Evolutionary conservation across 176 grass and related monocot species (phyloP).

Genomic region (Phyllostachys edulis): DNA sequence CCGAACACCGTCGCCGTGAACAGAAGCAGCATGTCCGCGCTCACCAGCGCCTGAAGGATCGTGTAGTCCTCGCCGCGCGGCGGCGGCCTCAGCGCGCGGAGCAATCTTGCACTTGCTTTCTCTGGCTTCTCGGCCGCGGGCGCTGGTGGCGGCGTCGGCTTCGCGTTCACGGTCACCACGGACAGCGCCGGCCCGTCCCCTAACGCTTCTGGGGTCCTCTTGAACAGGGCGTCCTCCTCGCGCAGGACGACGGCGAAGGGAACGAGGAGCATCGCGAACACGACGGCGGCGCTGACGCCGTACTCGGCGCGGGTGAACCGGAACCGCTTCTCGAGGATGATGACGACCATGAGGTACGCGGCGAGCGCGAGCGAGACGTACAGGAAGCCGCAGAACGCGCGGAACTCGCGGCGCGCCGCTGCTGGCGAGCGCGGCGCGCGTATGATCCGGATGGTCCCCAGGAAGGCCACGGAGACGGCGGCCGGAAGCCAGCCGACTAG

Average conservation of each 20-base stretch:
- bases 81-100: constrained; percentile 14
- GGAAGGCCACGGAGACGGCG: constrained; percentile 41
- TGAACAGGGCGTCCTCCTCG: constrained; percentile 29
- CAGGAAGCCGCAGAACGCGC: constrained; percentile 24
- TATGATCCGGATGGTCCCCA: constrained; percentile 45
- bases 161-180: neutral
- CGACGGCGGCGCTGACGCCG: constrained; percentile 17
- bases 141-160: neutral
- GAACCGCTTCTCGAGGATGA: constrained; percentile 37
- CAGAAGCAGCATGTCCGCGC: constrained; percentile 69
- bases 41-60: constrained; percentile 62
- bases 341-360: constrained; percentile 29
- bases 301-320: constrained; percentile 23
- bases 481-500: constrained; percentile 54
- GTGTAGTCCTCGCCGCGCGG: constrained; percentile 68
- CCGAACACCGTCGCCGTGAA: constrained; percentile 54
- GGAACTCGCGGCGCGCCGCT: neutral
- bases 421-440: neutral
- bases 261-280: constrained; percentile 1
- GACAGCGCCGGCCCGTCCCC: neutral
- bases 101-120: neutral
- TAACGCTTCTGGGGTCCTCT: neutral
- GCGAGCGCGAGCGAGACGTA: too few species aligned
- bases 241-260: constrained; percentile 25
- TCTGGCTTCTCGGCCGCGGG: neutral